A percentile compares a stretch with the other conserved stretches of the same genome.
phyloP scores from a whole-genome alignment of 768 basidiomycete genomes.

The Mycena rosella region DNA sequence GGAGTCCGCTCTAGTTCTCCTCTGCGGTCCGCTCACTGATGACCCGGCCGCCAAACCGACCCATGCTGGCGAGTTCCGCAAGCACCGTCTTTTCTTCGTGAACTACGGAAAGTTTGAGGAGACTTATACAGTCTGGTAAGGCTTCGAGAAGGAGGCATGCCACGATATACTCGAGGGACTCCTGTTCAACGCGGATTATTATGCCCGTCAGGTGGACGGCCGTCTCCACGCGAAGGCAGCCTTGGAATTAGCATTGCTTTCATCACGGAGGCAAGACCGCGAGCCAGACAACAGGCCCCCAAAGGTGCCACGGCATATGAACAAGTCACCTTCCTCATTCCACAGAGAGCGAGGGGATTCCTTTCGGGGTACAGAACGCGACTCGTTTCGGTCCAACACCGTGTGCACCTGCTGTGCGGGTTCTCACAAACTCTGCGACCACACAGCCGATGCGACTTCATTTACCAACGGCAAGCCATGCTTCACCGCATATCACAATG shows the following conservation, averaged over 20 bases:
- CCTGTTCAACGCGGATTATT: conserved; percentile 11
- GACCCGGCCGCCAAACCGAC: background rate
- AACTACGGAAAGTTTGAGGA: conserved; percentile 25
- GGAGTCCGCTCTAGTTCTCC: background rate
- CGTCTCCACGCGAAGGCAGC: background rate
- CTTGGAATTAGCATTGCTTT: background rate
- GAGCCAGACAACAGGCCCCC: no score
- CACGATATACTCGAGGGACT: conserved; percentile 15
- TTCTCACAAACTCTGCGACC: conserved; percentile 36
- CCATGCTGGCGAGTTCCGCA: background rate
- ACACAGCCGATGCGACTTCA: conserved; percentile 11
- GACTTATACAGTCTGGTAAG: conserved; percentile 22
- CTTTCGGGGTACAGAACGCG: background rate
- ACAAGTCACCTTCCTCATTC: background rate
- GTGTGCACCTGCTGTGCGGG: conserved; percentile 41
- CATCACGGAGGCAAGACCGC: no score
- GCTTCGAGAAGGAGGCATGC: conserved; percentile 23
- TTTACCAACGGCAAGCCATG: conserved; percentile 19
- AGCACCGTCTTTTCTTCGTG: conserved; percentile 21
- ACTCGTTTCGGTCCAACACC: background rate
- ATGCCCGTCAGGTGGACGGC: conserved; percentile 12
- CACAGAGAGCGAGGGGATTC: background rate
- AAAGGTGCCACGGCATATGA: no score
- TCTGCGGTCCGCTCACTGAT: background rate
- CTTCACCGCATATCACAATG: conserved; percentile 24